A percentile compares a stretch with the other conserved stretches of the same genome.
Evolutionary conservation across 2,329 filamentous ascomycete species (phyloP).

Genomic region (Colletotrichum nymphaeae): DNA sequence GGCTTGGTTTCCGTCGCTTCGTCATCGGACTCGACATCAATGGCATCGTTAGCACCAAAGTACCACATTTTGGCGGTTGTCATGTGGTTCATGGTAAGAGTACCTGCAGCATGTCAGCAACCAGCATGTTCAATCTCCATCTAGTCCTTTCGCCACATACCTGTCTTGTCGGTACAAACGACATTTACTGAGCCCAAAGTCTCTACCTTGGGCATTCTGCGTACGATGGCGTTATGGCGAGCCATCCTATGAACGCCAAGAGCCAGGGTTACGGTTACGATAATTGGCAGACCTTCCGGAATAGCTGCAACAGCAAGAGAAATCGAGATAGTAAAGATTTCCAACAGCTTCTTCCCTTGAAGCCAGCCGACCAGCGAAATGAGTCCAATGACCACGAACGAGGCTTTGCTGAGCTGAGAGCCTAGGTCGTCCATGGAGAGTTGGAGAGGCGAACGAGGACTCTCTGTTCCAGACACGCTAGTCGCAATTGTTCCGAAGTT

Average conservation of each 20-base stretch:
- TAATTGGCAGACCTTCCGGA: slow-evolving; percentile 95
- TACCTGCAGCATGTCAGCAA: slow-evolving; percentile 63
- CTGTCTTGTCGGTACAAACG: slow-evolving; percentile 99
- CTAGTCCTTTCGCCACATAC: slow-evolving; percentile 49
- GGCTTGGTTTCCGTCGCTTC: slow-evolving; percentile 68
- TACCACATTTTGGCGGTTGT: slow-evolving; percentile 97
- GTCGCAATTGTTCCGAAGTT: slow-evolving; percentile 97
- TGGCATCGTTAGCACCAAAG: slow-evolving; percentile 72
- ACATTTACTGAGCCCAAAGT: slow-evolving; percentile 98
- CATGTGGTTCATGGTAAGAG: slow-evolving; percentile 98
- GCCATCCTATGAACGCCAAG: slow-evolving; percentile 97
- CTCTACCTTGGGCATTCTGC: slow-evolving; percentile 95
- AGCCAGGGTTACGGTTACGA: slow-evolving; percentile 96
- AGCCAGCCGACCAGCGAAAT: slow-evolving; percentile 93
- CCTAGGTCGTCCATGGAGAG: slow-evolving; percentile 98
- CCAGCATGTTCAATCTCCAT: neutral
- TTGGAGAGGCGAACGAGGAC: slow-evolving; percentile 92
- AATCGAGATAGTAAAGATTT: slow-evolving; percentile 98
- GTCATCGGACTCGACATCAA: slow-evolving; percentile 66
- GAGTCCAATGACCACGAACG: slow-evolving; percentile 91
- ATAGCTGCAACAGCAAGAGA: slow-evolving; percentile 97
- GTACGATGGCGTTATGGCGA: slow-evolving; percentile 92
- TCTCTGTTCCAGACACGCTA: slow-evolving; percentile 94
- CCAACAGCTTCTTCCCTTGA: slow-evolving; percentile 88
- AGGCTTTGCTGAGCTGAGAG: slow-evolving; percentile 95